These are phyloP conservation scores for Coemansia sp. DNA, from an alignment of 371 early-diverging fungal genomes.

Conservation along the genomic window DNA sequence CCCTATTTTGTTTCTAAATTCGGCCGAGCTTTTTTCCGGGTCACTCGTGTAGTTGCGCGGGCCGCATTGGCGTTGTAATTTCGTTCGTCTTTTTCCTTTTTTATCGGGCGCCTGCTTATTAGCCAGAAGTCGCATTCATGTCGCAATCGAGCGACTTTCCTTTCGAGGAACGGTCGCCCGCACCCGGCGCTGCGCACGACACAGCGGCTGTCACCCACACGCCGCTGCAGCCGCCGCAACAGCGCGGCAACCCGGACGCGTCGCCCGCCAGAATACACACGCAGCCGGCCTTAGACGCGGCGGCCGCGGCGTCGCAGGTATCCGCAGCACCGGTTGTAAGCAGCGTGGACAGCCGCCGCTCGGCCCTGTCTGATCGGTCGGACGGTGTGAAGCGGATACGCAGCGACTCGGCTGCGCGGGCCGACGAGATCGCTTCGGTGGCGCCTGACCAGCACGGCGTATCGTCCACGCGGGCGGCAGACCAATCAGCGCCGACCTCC, in stretches of 20 bases:
- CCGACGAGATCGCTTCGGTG: neutral
- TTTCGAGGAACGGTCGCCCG: slow-evolving; percentile 28
- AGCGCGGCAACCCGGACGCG: neutral
- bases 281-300: neutral
- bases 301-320: neutral
- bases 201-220: slow-evolving; percentile 6
- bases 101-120: neutral
- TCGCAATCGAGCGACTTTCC: slow-evolving; percentile 33
- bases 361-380: slow-evolving; percentile 11
- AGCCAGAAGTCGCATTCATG: slow-evolving; percentile 2
- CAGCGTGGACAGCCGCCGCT: slow-evolving; percentile 3
- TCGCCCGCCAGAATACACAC: neutral
- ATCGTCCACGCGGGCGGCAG: neutral
- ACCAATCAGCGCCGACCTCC: neutral
- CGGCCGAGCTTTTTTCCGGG: neutral
- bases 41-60: neutral
- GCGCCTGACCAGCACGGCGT: slow-evolving; percentile 3
- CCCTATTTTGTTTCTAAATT: neutral
- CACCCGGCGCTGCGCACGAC: slow-evolving; percentile 15
- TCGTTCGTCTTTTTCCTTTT: neutral
- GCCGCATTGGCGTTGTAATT: neutral
- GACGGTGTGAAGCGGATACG: slow-evolving; percentile 28
- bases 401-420: slow-evolving; percentile 2
- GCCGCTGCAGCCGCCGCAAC: neutral
- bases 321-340: too few species aligned